A percentile compares a stretch with the other conserved stretches of the same genome.
phyloP scores from a whole-genome alignment of 208 protist species.

The Angomonas desouzai region DNA sequence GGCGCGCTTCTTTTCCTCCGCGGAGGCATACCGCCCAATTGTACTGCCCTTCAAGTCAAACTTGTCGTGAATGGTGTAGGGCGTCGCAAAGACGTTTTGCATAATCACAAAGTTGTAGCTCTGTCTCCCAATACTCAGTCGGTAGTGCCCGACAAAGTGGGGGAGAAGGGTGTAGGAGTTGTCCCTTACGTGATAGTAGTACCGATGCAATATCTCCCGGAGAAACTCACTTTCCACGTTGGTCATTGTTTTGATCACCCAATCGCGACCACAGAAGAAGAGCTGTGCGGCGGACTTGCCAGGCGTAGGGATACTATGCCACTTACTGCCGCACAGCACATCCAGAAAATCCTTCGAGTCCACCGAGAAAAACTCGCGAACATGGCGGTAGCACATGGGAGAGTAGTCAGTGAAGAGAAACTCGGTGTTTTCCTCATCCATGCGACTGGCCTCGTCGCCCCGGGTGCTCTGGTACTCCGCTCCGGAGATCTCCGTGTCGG shows the following conservation, averaged over 20 bases:
- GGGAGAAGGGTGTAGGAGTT: slow-evolving; percentile 88
- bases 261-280: slow-evolving; percentile 91
- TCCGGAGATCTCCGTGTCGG: not conserved
- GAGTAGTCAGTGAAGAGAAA: slow-evolving; percentile 88
- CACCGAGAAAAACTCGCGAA: slow-evolving; percentile 84
- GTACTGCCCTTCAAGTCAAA: slow-evolving; percentile 95
- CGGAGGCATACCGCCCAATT: slow-evolving; percentile 81
- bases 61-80: slow-evolving; percentile 86
- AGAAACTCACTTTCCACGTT: slow-evolving; percentile 84
- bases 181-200: slow-evolving; percentile 89
- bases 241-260: slow-evolving; percentile 94
- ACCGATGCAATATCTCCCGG: slow-evolving; percentile 83
- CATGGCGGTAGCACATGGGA: slow-evolving; percentile 90
- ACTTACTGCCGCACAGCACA: slow-evolving; percentile 64
- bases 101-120: slow-evolving; percentile 90
- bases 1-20: slow-evolving; percentile 69
- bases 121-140: slow-evolving; percentile 52
- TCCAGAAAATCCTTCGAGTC: slow-evolving; percentile 70
- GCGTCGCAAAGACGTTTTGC: slow-evolving; percentile 93
- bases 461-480: slow-evolving; percentile 1
- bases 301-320: slow-evolving; percentile 86
- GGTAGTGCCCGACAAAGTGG: slow-evolving; percentile 90
- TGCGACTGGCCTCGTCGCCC: slow-evolving; percentile 44
- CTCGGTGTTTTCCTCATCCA: slow-evolving; percentile 29
- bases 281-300: slow-evolving; percentile 88